A percentile compares a stretch with the other conserved stretches of the same genome.
phyloP scores from a whole-genome alignment of 805 yeast genomes.

The Wickerhamiella parazyma region DNA sequence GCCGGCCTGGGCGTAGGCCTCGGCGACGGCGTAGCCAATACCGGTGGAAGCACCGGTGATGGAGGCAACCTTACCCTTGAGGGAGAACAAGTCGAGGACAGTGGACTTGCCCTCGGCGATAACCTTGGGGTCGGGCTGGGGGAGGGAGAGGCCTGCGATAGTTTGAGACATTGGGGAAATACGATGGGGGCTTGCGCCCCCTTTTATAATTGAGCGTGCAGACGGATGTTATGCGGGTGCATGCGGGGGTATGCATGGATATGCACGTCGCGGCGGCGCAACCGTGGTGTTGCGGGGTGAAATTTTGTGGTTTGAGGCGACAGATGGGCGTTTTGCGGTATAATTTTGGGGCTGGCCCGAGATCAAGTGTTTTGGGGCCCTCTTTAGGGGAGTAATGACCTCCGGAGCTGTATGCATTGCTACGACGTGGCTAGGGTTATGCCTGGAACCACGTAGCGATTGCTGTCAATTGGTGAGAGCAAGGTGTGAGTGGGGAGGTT shows the following conservation, averaged over 20 bases:
- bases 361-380: too few species aligned
- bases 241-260: not conserved
- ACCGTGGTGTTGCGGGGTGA: not conserved
- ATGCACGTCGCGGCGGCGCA: not conserved
- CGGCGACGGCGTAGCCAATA: conserved; percentile 70
- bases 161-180: conserved; percentile 3
- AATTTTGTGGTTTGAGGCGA: too few species aligned
- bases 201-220: not conserved
- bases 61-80: conserved; percentile 64
- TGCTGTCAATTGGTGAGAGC: not conserved
- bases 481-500: too few species aligned
- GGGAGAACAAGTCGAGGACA: conserved; percentile 19
- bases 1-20: conserved; percentile 76
- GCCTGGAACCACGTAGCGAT: not conserved
- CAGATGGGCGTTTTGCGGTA: too few species aligned
- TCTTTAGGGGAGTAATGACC: too few species aligned
- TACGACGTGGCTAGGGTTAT: not conserved
- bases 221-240: not conserved
- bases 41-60: conserved; percentile 77
- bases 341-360: too few species aligned
- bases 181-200: not conserved
- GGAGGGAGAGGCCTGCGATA: conserved; percentile 10
- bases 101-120: conserved; percentile 12
- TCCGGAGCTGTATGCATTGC: not conserved
- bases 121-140: conserved; percentile 16